These are phyloP conservation scores for Dactylellina sp. DNA, from an alignment of 2,329 filamentous ascomycete species.

Conservation along the genomic window DNA sequence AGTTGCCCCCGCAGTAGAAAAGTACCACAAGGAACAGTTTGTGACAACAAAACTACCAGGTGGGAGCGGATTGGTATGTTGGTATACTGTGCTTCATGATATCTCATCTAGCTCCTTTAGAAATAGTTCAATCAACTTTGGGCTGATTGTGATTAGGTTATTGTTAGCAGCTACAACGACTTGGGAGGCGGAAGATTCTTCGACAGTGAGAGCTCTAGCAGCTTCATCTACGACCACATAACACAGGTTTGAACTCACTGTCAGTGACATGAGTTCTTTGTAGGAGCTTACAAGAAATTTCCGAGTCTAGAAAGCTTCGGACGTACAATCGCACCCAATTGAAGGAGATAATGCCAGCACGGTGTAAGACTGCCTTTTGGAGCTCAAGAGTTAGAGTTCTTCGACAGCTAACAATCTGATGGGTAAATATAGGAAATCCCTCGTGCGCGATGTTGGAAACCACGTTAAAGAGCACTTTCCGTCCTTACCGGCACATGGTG, in stretches of 20 bases:
- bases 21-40: constrained; percentile 97
- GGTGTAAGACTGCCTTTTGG: constrained; percentile 70
- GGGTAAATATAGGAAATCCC: constrained; percentile 72
- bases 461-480: constrained; percentile 92
- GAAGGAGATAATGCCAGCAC: constrained; percentile 82
- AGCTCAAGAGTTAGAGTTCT: neutral
- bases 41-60: constrained; percentile 88
- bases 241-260: constrained; percentile 71
- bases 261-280: too few species aligned
- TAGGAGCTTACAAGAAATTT: constrained; percentile 6
- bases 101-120: neutral
- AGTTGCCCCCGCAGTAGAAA: constrained; percentile 85
- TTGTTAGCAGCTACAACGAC: constrained; percentile 87
- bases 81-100: neutral
- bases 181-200: constrained; percentile 86
- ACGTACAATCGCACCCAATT: constrained; percentile 79
- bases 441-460: constrained; percentile 78
- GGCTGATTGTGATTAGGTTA: constrained; percentile 67
- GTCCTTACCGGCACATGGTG: constrained; percentile 77
- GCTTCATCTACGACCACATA: constrained; percentile 87
- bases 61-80: constrained; percentile 77
- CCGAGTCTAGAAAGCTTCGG: constrained; percentile 79
- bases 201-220: constrained; percentile 86
- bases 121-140: neutral
- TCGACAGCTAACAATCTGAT: neutral